These are phyloP conservation scores for Neurospora sp. DNA, from an alignment of 2,329 filamentous ascomycete genomes.

Conservation along the genomic window DNA sequence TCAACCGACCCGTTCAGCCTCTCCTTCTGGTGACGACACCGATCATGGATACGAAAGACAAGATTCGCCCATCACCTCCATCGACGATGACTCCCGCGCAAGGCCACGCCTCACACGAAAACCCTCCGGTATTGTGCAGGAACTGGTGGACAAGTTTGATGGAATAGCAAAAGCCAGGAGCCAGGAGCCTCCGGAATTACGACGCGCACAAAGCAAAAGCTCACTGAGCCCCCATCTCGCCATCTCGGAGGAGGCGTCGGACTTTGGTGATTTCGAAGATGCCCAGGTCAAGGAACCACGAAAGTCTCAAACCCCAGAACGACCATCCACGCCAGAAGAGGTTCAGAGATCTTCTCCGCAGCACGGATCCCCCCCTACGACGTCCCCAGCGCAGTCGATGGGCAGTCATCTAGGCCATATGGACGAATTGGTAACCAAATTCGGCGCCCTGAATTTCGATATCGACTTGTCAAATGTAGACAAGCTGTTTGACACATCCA, in stretches of 20 bases:
- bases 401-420: neutral
- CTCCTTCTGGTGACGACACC: slow-evolving; percentile 20
- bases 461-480: slow-evolving; percentile 8
- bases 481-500: slow-evolving; percentile 25
- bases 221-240: slow-evolving; percentile 4
- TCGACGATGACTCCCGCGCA: slow-evolving; percentile 29
- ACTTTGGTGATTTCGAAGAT: slow-evolving; percentile 25
- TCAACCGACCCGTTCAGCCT: slow-evolving; percentile 13
- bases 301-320: neutral
- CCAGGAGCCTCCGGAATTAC: slow-evolving; percentile 17
- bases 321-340: slow-evolving; percentile 4
- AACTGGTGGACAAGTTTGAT: slow-evolving; percentile 41
- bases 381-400: neutral
- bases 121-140: slow-evolving; percentile 35
- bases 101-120: slow-evolving; percentile 20
- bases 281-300: slow-evolving; percentile 7
- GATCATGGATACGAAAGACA: slow-evolving; percentile 23
- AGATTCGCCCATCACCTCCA: slow-evolving; percentile 35
- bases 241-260: slow-evolving; percentile 11
- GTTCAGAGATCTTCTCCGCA: neutral
- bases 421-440: slow-evolving; percentile 20
- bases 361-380: neutral
- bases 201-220: slow-evolving; percentile 9
- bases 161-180: slow-evolving; percentile 26
- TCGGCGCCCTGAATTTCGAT: slow-evolving; percentile 14